Conservation (phyloP, 371 early-diverging fungal genomes). For the Catenaria anguillulae region DNA sequence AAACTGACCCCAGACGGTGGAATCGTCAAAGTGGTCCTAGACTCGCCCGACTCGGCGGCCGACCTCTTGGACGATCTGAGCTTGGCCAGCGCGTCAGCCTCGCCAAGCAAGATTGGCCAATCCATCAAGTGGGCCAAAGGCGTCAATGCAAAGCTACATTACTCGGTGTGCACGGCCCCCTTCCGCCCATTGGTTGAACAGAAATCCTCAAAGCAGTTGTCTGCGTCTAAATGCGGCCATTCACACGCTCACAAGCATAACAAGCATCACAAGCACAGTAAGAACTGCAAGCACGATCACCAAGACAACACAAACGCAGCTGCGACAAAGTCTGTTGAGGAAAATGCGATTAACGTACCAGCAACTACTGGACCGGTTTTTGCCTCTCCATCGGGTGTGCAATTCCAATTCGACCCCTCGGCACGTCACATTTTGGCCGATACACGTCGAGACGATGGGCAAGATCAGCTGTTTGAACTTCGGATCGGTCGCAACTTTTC, state of each 20-base stretch:
- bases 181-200: neutral
- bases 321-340: no score
- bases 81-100: no score
- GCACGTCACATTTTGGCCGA: neutral
- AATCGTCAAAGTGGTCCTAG: slow-evolving; percentile 7
- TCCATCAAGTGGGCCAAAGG: neutral
- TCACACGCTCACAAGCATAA: neutral
- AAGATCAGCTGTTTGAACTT: neutral
- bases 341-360: no score
- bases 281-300: neutral
- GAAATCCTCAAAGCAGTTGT: neutral
- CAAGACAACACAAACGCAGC: neutral
- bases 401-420: neutral
- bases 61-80: no score
- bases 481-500: slow-evolving; percentile 5
- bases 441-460: neutral
- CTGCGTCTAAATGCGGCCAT: neutral
- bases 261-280: no score
- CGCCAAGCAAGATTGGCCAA: no score
- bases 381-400: neutral
- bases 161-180: slow-evolving; percentile 7
- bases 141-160: slow-evolving; percentile 3
- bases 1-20: slow-evolving; percentile 8
- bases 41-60: neutral
- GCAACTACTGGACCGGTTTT: neutral